Percentiles rank a stretch among this genome's conserved stretches.
phyloP scores from a whole-genome alignment of 2,329 filamentous ascomycete species.

The Phoma sp. region DNA sequence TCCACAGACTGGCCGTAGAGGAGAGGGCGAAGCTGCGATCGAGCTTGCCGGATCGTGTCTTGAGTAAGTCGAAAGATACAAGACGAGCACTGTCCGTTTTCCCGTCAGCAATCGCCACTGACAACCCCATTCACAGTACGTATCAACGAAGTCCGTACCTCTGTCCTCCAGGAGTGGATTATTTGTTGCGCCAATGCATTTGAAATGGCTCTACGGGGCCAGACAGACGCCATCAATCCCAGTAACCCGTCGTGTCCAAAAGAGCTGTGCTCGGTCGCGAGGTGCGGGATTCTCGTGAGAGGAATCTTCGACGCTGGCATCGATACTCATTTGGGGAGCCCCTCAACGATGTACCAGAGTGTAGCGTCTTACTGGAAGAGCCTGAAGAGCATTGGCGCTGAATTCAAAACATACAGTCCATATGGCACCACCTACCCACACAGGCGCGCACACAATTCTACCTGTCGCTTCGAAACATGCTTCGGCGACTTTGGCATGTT shows the following conservation, averaged over 20 bases:
- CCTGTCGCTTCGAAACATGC: neutral
- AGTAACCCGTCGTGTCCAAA: neutral
- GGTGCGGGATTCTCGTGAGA: neutral
- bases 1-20: neutral
- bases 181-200: neutral
- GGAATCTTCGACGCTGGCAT: neutral
- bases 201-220: neutral
- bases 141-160: neutral
- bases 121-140: neutral
- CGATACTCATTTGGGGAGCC: neutral
- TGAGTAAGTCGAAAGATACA: neutral
- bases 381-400: neutral
- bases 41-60: neutral
- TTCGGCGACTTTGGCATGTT: conserved; percentile 4
- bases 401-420: neutral
- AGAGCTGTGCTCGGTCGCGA: neutral
- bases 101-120: neutral
- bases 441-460: neutral
- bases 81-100: neutral
- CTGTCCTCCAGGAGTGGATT: neutral
- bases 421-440: neutral
- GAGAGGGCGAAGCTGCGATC: neutral
- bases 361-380: neutral
- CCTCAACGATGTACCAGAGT: neutral
- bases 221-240: neutral